Percentiles rank a stretch among this genome's conserved stretches.
These are phyloP conservation scores for Aspergillus conjunctus DNA, from an alignment of 495 filamentous ascomycete genomes.

Conservation along the genomic window DNA sequence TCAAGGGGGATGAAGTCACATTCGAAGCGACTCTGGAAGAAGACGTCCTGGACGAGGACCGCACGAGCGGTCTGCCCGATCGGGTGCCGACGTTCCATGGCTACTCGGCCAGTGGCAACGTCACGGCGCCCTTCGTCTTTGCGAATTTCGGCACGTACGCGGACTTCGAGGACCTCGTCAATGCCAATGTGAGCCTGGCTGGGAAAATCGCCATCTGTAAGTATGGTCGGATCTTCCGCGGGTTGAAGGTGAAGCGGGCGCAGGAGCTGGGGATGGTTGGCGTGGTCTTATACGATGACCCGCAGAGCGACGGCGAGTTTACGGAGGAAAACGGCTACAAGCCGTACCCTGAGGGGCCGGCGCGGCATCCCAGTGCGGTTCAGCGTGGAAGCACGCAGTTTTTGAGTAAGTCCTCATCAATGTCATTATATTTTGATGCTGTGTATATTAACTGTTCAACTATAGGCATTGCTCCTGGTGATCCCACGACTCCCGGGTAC, in stretches of 20 bases:
- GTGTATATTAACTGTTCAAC: neutral
- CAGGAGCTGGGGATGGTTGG: slow-evolving; percentile 92
- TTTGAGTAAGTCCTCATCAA: slow-evolving; percentile 54
- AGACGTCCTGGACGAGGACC: slow-evolving; percentile 82
- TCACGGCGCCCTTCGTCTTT: slow-evolving; percentile 79
- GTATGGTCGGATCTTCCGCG: slow-evolving; percentile 86
- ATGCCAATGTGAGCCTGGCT: slow-evolving; percentile 71
- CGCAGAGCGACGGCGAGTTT: slow-evolving; percentile 81
- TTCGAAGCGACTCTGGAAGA: slow-evolving; percentile 85
- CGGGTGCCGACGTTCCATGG: slow-evolving; percentile 94
- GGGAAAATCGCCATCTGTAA: slow-evolving; percentile 88
- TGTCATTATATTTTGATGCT: slow-evolving; percentile 9
- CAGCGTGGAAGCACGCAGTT: slow-evolving; percentile 92
- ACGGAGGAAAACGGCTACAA: slow-evolving; percentile 80
- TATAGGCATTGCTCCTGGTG: slow-evolving; percentile 60
- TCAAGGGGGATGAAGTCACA: slow-evolving; percentile 64
- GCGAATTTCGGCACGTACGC: slow-evolving; percentile 85
- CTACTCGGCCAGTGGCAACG: slow-evolving; percentile 89
- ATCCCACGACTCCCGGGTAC: slow-evolving; percentile 89
- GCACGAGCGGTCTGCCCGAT: slow-evolving; percentile 68
- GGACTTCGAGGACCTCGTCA: slow-evolving; percentile 82
- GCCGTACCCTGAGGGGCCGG: slow-evolving; percentile 84
- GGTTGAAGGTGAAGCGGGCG: slow-evolving; percentile 89
- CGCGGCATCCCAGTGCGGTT: slow-evolving; percentile 83
- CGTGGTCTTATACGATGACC: slow-evolving; percentile 82